Evolutionary conservation across 257 asterid species (phyloP).

Genomic region (Salvia splendens): DNA sequence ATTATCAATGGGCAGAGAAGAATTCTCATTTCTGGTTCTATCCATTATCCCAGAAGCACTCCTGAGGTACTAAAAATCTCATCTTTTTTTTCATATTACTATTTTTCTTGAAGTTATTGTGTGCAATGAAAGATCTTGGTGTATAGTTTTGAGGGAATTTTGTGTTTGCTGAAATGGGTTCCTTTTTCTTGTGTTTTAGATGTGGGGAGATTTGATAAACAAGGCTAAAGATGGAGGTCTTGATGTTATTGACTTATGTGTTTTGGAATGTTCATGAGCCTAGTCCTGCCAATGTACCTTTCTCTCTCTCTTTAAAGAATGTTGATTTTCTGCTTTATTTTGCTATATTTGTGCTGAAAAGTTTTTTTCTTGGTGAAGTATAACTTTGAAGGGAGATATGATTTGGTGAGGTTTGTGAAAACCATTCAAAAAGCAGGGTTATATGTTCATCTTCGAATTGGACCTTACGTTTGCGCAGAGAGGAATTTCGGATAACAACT

Average conservation of each 20-base stretch:
- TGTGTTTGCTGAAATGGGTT: constrained; percentile 12
- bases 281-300: constrained; percentile 72
- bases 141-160: constrained; percentile 4
- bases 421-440: constrained; percentile 84
- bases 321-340: constrained; percentile 3
- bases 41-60: constrained; percentile 94
- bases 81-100: no score
- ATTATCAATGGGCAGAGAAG: constrained; percentile 85
- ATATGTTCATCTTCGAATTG: constrained; percentile 82
- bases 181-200: constrained; percentile 42
- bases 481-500: constrained; percentile 84
- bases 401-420: constrained; percentile 80
- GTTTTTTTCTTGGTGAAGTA: constrained; percentile 44
- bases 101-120: constrained; percentile 18
- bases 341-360: constrained; percentile 17
- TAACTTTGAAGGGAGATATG: constrained; percentile 86
- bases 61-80: constrained; percentile 60
- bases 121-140: constrained; percentile 12
- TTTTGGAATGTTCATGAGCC: constrained; percentile 97
- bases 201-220: constrained; percentile 95
- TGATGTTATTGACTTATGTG: constrained; percentile 87
- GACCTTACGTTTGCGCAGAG: constrained; percentile 94
- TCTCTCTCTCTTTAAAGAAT: constrained; percentile 30
- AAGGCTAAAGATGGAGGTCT: constrained; percentile 95
- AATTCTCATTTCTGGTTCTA: constrained; percentile 86